Percentiles rank a stretch among this genome's conserved stretches.
phyloP scores from a whole-genome alignment of 306 rosid species.

The Quercus ilex region DNA sequence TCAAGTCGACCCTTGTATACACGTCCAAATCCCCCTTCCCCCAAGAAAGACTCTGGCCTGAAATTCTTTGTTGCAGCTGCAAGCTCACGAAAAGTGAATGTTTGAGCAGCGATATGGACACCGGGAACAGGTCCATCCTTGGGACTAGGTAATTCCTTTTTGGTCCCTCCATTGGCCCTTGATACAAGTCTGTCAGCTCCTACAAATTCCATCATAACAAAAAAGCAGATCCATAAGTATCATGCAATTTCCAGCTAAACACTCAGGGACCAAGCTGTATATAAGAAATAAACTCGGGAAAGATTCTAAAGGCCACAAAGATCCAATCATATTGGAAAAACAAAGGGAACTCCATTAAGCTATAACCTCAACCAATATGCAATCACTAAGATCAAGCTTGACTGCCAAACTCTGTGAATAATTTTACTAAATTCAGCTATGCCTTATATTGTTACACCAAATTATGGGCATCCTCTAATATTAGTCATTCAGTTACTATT shows the following conservation, averaged over 20 bases:
- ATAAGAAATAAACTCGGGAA: background rate
- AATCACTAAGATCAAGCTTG: background rate
- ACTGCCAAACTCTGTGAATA: background rate
- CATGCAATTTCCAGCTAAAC: background rate
- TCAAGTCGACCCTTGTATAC: slow-evolving; percentile 86
- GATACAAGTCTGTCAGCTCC: slow-evolving; percentile 64
- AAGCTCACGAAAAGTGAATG: slow-evolving; percentile 84
- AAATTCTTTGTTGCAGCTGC: slow-evolving; percentile 76
- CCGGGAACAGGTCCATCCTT: slow-evolving; percentile 47
- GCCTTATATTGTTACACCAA: background rate
- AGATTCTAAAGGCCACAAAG: background rate
- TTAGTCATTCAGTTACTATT: background rate
- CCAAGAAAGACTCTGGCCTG: slow-evolving; percentile 73
- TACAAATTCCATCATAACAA: slow-evolving; percentile 31
- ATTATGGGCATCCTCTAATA: background rate
- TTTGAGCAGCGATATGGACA: slow-evolving; percentile 81
- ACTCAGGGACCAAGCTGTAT: background rate
- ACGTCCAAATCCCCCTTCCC: slow-evolving; percentile 96
- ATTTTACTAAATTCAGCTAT: slow-evolving; percentile 10
- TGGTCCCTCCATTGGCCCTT: slow-evolving; percentile 58
- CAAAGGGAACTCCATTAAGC: slow-evolving; percentile 15
- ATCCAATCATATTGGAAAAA: background rate
- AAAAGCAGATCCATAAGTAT: slow-evolving; percentile 25
- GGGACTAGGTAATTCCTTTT: slow-evolving; percentile 56
- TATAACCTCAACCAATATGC: slow-evolving; percentile 8